Base-by-base conservation (phyloP, 805 yeast genomes). In the Ogataea paradorogensis region DNA sequence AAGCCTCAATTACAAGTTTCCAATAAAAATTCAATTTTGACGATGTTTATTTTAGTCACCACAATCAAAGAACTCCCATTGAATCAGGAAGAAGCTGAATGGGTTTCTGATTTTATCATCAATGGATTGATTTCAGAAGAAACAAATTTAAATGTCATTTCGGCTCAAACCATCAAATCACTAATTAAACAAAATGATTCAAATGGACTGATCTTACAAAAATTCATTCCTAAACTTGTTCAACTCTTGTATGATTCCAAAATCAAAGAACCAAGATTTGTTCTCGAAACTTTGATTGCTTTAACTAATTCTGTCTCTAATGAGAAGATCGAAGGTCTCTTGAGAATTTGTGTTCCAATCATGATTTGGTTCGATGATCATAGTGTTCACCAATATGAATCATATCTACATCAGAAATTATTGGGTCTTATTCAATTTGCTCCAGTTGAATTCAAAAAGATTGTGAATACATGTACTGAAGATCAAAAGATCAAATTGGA, bases 151-250 rank as follows among this genome's bases (percentile, higher is more conserved):
- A 48, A 51, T 27, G 57, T 67, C 0, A 62, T 76, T 8, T 66
- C 76, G 0, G 65, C 80, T 9, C 89, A 82, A 47, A 81, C 93
- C 11, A 66, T 83, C 35, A 81, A 73, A 50, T 68, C 81, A 0
- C 62, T 86, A 30, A 66, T 83, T 28, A 54, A 62, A 7, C 40
- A 57, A 3, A 57, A 53, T 6, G 48, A 50, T 0, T 58, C 67
- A 4, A 63, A 71, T 7, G 59, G 65, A 4, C 40, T 50, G 4
- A 56, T 74, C 1, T 62, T 80, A 27, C 68, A 69, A 40, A 61
- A 61, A 11, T 54, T 78, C 21, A 58, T 84, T 3, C 74, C 79
- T 7, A 62, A 62, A 25, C 51, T 79, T 11, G 61, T 79, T 1
- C 45, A 63, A 27, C 47, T 45, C 18, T 23, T 56, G 11, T 35